Evolutionary conservation across 2,329 filamentous ascomycete genomes (phyloP).

Genomic region (Fonsecaea pedrosoi): DNA sequence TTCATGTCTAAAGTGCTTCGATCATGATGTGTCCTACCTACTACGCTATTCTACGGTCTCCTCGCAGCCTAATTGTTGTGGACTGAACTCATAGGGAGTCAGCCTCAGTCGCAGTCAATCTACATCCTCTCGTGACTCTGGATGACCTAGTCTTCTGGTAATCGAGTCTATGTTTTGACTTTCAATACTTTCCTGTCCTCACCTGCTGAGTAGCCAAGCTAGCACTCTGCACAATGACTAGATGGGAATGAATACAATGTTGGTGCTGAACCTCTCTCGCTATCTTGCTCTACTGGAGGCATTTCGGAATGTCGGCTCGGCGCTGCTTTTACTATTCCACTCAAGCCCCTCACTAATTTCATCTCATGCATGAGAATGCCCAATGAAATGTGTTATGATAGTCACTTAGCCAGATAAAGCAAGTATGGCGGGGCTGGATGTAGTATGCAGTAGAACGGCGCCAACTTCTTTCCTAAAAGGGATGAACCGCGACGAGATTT

Average conservation of each 20-base stretch:
- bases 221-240: background rate
- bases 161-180: background rate
- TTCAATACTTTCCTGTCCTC: background rate
- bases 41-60: too few species aligned
- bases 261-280: background rate
- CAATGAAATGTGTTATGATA: background rate
- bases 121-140: too few species aligned
- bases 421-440: background rate
- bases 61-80: too few species aligned
- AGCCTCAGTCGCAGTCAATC: too few species aligned
- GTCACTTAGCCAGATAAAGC: background rate
- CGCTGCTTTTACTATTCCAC: background rate
- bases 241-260: background rate
- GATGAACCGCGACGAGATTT: background rate
- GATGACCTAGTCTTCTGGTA: background rate
- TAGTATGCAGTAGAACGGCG: background rate
- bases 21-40: too few species aligned
- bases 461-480: background rate
- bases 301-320: background rate
- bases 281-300: background rate
- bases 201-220: background rate
- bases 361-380: background rate
- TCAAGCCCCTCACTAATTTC: background rate
- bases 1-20: too few species aligned
- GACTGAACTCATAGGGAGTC: too few species aligned